Percentiles rank a stretch among this genome's conserved stretches.
These are phyloP conservation scores for Chaetomium olivaceum DNA, from an alignment of 2,329 filamentous ascomycete species.

Conservation along the genomic window DNA sequence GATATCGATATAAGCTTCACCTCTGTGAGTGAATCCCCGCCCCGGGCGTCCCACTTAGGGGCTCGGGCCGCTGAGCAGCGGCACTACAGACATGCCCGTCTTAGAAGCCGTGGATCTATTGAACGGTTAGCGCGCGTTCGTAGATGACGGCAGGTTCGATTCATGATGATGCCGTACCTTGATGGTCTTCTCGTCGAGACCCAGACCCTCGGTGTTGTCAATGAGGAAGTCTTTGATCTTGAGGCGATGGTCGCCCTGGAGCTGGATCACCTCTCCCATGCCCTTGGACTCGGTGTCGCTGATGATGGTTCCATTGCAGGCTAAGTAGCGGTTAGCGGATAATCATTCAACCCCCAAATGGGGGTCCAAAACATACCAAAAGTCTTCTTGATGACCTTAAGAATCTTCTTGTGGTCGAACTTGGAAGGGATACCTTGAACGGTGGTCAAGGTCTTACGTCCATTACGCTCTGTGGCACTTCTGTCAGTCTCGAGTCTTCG, in stretches of 20 bases:
- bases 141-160: background rate
- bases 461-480: slow-evolving; percentile 83
- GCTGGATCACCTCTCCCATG: slow-evolving; percentile 99
- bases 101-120: slow-evolving; percentile 64
- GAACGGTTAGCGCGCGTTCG: background rate
- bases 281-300: slow-evolving; percentile 68
- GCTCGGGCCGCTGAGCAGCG: slow-evolving; percentile 28
- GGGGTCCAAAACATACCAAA: slow-evolving; percentile 64
- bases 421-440: slow-evolving; percentile 98
- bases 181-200: slow-evolving; percentile 94
- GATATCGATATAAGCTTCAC: slow-evolving; percentile 18
- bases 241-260: slow-evolving; percentile 98
- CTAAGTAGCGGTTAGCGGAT: slow-evolving; percentile 45
- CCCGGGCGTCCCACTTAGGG: slow-evolving; percentile 24
- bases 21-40: slow-evolving; percentile 16
- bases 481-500: slow-evolving; percentile 14
- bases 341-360: background rate
- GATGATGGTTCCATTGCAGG: slow-evolving; percentile 99
- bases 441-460: slow-evolving; percentile 99
- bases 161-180: slow-evolving; percentile 65
- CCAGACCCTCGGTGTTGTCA: slow-evolving; percentile 92
- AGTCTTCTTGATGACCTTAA: slow-evolving; percentile 99
- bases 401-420: slow-evolving; percentile 99
- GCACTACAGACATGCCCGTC: slow-evolving; percentile 41
- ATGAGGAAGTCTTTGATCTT: slow-evolving; percentile 97